Base-by-base conservation (phyloP, 1,139 yeast genomes). In the Candida smagusa region DNA sequence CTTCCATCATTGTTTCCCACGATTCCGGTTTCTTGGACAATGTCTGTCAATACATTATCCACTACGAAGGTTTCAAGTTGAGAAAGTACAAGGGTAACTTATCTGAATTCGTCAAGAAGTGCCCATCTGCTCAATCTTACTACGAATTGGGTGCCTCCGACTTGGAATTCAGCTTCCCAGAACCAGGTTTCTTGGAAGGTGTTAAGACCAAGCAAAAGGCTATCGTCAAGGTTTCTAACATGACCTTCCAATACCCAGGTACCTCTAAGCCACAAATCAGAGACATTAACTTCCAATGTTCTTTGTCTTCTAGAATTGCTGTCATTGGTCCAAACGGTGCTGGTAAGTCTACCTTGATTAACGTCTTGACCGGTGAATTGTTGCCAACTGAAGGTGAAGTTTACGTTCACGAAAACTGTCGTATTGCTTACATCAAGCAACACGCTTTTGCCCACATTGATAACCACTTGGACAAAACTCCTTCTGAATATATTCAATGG, bases 301-400 rank as follows among this genome's bases (percentile, higher is more conserved):
- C 98, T 53, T 79, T 92, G 67, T 90, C 97, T 49, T 92, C 98
- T 37, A 90, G 98, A 84, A 90, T 92, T 84, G 98, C 98, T 58
- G 97, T 92, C 69, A 88, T 92, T 77, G 98, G 98, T 74, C 97
- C 97, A 71, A 92, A 92, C 74, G 98, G 98, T 84, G 97, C 97
- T 66, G 98, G 97, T 85, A 92, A 92, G 77, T 90, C 97, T 49
- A 92, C 97, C 59, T 84, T 92, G 76, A 89, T 92, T 70, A 92
- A 92, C 69, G 97, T 90, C 48, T 84, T 92, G 76, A 92, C 98
- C 57, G 98, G 98, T 86, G 98, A 92, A 81, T 84, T 92, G 66
- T 79, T 92, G 68, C 98, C 98, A 76, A 92, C 97, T 52, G 59
- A 59, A 40, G 98, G 98, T 87, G 97, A 92, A 69, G 97, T 92